Evolutionary conservation across 192 early-diverging fungal genomes (phyloP), one percentile per base, ranked within the genome.

Genomic region (Diversispora epigaea): DNA sequence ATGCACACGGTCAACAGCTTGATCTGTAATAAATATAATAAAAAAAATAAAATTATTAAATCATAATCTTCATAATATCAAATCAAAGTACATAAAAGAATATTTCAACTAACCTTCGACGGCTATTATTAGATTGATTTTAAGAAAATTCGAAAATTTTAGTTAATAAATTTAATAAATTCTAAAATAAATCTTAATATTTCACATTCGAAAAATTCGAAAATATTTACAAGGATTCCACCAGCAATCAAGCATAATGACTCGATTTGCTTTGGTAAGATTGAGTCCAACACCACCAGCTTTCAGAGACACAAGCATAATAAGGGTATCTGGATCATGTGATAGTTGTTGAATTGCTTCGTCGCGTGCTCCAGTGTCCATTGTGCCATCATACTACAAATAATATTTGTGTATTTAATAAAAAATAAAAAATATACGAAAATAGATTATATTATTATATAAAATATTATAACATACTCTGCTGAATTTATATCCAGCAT

Each of bases 251-350:
- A 70, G 45, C 68, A 70, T 55, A 54, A 52, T 70, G 69, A 84
- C 78, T 85, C 50, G 84, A 81, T 87, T 92, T 0, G 90, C 90
- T 4, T 75, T 79, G 10, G 81, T 84, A 19, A 93, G 71, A 70
- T 95, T 95, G 21, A 93, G 79, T 10, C 91, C 94, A 61, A 92
- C 50, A 39, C 68, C 68, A n/a, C 68, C 93, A 54, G 89, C 91
- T 67, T 89, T 90, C 32, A 89, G 81, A 64, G 89, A 90, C 43
- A 92, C 82, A 8, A 94, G 78, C 71, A 94, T 77, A 0, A 93
- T 58, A 3, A 68, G 74, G 15, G 73, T 73, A 0, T 62, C 57
- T 3, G 83, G 79, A 47, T 88, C 80, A 14, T 76, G 71, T 9
- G 40, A 69, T 56, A 91, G 84, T n/a, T 61, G 64, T 2, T 62